Percentiles rank a stretch among this genome's conserved stretches.
These are phyloP conservation scores for Pseudoperonospora humuli DNA, from an alignment of 352 stramenopile species.

Conservation along the genomic window DNA sequence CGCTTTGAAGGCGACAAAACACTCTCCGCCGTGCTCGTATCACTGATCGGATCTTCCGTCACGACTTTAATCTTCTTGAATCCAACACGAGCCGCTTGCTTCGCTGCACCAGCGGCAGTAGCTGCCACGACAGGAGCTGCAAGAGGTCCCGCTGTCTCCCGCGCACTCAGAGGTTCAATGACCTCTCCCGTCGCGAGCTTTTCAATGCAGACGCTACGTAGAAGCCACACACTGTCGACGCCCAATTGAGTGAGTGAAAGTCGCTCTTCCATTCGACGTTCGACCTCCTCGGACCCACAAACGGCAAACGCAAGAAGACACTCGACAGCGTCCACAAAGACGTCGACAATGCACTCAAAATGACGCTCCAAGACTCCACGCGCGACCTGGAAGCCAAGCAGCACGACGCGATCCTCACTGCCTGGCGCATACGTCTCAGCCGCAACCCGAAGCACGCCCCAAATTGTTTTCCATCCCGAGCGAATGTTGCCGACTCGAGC, in stretches of 20 bases:
- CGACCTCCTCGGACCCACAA: conserved; percentile 59
- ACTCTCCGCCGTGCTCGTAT: conserved; percentile 1
- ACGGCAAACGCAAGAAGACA: conserved; percentile 74
- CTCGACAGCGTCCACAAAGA: conserved; percentile 77
- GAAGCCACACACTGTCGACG: conserved; percentile 54
- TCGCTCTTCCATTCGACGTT: conserved; percentile 41
- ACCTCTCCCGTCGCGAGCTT: conserved; percentile 67
- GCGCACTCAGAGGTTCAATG: conserved; percentile 38
- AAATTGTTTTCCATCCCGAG: conserved; percentile 92
- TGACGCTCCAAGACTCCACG: conserved; percentile 78
- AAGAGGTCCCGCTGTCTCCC: conserved; percentile 14
- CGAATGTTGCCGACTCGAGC: conserved; percentile 81
- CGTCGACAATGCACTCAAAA: conserved; percentile 64
- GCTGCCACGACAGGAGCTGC: conserved; percentile 5
- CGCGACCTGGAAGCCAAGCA: conserved; percentile 81
- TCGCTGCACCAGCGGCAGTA: conserved; percentile 9
- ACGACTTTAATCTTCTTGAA: conserved; percentile 52
- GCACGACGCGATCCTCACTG: conserved; percentile 72
- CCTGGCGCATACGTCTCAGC: conserved; percentile 74
- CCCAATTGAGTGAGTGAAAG: conserved; percentile 57
- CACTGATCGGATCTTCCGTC: conserved; percentile 13
- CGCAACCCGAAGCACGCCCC: conserved; percentile 86
- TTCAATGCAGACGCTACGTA: conserved; percentile 63
- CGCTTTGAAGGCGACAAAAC: conserved; percentile 20
- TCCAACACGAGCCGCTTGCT: conserved; percentile 39